Percentiles rank a stretch among this genome's conserved stretches.
phyloP scores from a whole-genome alignment of 495 filamentous ascomycete species.

The Aspergillus sparsus region DNA sequence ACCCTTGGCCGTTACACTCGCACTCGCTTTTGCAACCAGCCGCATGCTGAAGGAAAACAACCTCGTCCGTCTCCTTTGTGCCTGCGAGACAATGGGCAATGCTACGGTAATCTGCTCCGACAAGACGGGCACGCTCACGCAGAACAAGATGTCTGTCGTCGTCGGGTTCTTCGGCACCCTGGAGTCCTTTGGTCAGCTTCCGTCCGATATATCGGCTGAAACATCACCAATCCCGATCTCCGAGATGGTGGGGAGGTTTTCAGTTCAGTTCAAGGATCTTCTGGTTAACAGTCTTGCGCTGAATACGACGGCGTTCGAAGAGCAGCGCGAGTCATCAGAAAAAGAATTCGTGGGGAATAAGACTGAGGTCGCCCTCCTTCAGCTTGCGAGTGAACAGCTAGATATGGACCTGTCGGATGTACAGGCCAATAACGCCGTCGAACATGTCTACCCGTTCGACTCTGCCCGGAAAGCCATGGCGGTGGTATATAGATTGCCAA shows the following conservation, averaged over 20 bases:
- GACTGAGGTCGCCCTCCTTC: conserved; percentile 66
- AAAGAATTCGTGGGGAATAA: conserved; percentile 66
- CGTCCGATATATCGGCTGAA: conserved; percentile 21
- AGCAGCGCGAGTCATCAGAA: conserved; percentile 55
- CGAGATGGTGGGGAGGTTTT: conserved; percentile 10
- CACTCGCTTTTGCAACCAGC: conserved; percentile 67
- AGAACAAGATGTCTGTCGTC: conserved; percentile 74
- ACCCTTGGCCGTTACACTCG: conserved; percentile 66
- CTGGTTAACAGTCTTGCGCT: conserved; percentile 61
- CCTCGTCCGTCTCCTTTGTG: conserved; percentile 62
- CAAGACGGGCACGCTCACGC: conserved; percentile 69
- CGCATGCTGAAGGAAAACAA: conserved; percentile 72
- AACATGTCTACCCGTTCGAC: conserved; percentile 68
- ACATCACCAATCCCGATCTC: conserved; percentile 12
- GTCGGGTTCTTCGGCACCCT: conserved; percentile 60
- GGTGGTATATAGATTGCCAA: conserved; percentile 58
- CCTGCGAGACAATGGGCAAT: conserved; percentile 74
- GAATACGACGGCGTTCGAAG: conserved; percentile 69
- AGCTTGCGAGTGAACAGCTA: conserved; percentile 59
- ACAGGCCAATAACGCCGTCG: conserved; percentile 57
- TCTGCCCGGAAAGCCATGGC: conserved; percentile 70
- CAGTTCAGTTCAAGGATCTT: conserved; percentile 45
- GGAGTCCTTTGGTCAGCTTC: conserved; percentile 31
- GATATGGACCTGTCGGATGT: conserved; percentile 64
- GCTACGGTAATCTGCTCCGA: conserved; percentile 70